Evolutionary conservation across 805 yeast species (phyloP).

Genomic region (Saturnispora silvae): DNA sequence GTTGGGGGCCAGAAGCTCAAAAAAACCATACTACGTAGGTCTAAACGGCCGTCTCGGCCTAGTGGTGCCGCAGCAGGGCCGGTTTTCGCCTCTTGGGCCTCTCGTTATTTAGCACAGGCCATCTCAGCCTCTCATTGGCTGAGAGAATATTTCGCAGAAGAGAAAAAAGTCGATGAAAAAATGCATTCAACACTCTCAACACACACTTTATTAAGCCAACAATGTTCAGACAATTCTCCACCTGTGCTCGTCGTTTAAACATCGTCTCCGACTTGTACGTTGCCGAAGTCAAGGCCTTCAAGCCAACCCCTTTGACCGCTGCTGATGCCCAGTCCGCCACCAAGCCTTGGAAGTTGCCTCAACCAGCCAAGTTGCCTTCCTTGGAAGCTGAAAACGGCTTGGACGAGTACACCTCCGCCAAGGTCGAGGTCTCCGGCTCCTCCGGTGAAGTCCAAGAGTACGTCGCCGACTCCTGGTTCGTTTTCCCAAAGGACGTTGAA

Average conservation of each 20-base stretch:
- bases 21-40: too few species aligned
- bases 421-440: conserved; percentile 64
- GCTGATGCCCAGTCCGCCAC: conserved; percentile 72
- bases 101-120: too few species aligned
- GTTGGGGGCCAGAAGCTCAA: too few species aligned
- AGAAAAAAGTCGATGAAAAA: too few species aligned
- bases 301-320: conserved; percentile 66
- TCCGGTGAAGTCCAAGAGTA: conserved; percentile 36
- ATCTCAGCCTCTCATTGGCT: too few species aligned
- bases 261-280: conserved; percentile 77
- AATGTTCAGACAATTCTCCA: conserved; percentile 20
- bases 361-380: conserved; percentile 65
- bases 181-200: too few species aligned
- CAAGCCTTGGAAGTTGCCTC: conserved; percentile 74
- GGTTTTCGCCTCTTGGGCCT: too few species aligned
- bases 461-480: conserved; percentile 67
- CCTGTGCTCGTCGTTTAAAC: conserved; percentile 29
- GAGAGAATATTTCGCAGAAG: too few species aligned
- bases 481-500: conserved; percentile 59
- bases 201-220: too few species aligned
- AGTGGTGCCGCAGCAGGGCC: too few species aligned
- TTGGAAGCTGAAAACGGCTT: conserved; percentile 58
- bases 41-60: too few species aligned
- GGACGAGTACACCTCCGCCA: conserved; percentile 54
- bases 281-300: conserved; percentile 78